A percentile compares a stretch with the other conserved stretches of the same genome.
Conservation (phyloP, 768 basidiomycete species). For the Podaxis sp. region DNA sequence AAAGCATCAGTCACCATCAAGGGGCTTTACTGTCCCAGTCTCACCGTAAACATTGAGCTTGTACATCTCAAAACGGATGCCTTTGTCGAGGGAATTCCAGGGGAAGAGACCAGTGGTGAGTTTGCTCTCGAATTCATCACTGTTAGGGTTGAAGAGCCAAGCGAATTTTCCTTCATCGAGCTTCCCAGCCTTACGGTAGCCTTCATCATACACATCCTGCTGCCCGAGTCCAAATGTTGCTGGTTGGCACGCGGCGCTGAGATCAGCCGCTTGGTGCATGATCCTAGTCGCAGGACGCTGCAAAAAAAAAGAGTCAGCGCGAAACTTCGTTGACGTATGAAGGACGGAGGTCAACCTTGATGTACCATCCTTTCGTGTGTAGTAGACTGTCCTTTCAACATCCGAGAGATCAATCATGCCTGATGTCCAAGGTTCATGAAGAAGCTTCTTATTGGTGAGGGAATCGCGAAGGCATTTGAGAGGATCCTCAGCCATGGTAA, state of each 20-base stretch:
- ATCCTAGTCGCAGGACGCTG: not conserved
- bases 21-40: not conserved
- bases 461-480: not conserved
- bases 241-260: constrained; percentile 31
- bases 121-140: constrained; percentile 17
- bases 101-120: constrained; percentile 19
- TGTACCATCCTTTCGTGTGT: not conserved
- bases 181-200: constrained; percentile 43
- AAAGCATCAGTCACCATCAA: not conserved
- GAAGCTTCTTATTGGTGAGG: not conserved
- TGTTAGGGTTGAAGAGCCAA: constrained; percentile 22
- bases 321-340: not conserved
- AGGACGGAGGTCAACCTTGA: not conserved
- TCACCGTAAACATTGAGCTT: constrained; percentile 45
- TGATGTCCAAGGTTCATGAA: not conserved
- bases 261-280: constrained; percentile 3
- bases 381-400: not conserved
- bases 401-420: not conserved
- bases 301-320: not conserved
- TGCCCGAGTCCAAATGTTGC: constrained; percentile 35
- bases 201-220: constrained; percentile 36
- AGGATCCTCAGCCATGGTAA: not conserved
- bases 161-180: constrained; percentile 33
- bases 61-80: constrained; percentile 31
- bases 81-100: constrained; percentile 14